Percentiles rank a stretch among this genome's conserved stretches.
phyloP scores from a whole-genome alignment of 805 yeast species.

The Alloascoidea hylecoeti region DNA sequence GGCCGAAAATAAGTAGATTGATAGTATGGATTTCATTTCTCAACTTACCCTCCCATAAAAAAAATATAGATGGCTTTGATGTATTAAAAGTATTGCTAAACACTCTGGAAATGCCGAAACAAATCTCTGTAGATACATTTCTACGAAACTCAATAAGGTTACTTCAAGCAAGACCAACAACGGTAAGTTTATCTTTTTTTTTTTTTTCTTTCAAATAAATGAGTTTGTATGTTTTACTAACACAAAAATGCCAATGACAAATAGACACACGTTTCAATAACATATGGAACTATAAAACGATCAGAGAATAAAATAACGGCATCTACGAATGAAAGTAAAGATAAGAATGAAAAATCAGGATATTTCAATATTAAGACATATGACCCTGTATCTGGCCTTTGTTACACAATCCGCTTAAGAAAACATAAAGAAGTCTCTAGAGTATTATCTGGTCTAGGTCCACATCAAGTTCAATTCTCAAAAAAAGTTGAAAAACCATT shows the following conservation, averaged over 20 bases:
- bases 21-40: no score
- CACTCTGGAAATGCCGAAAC: conserved; percentile 8
- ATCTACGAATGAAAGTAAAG: conserved; percentile 13
- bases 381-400: conserved; percentile 51
- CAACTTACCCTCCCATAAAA: no score
- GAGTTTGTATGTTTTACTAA: background rate
- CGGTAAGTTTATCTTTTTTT: conserved; percentile 11
- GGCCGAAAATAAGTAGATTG: no score
- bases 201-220: background rate
- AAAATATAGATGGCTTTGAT: no score
- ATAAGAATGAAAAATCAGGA: conserved; percentile 16
- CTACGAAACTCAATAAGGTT: conserved; percentile 26
- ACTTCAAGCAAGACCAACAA: conserved; percentile 26
- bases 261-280: conserved; percentile 15
- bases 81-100: no score
- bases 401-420: conserved; percentile 40
- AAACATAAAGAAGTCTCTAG: conserved; percentile 65
- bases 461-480: conserved; percentile 36
- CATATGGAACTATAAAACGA: conserved; percentile 20
- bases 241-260: conserved; percentile 6
- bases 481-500: conserved; percentile 7
- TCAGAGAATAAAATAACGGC: conserved; percentile 8
- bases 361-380: conserved; percentile 41
- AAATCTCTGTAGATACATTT: conserved; percentile 22
- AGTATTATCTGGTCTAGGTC: conserved; percentile 60